Evolutionary conservation across 1,139 yeast genomes (phyloP).

Genomic region (Saccharomycopsis crataegensis): DNA sequence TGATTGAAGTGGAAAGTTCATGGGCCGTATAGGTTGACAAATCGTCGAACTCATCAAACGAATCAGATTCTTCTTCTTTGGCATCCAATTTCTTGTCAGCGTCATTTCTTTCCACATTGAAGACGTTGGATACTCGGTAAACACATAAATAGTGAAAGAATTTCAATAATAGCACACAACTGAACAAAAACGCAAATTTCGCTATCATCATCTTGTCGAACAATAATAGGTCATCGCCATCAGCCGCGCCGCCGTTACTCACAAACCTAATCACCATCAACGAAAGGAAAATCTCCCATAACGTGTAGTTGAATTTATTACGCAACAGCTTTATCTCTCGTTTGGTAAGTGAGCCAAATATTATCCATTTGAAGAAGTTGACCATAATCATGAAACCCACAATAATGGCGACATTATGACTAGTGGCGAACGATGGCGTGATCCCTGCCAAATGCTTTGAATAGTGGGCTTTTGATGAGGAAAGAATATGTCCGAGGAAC

Average conservation of each 20-base stretch:
- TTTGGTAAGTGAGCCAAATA: slow-evolving; percentile 15
- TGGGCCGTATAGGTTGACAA: slow-evolving; percentile 6
- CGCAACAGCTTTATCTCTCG: slow-evolving; percentile 9
- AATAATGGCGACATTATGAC: background rate
- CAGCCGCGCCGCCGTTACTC: background rate
- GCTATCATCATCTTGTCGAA: slow-evolving; percentile 2
- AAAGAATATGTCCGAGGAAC: too few species aligned
- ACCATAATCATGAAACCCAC: background rate
- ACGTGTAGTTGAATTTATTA: slow-evolving; percentile 13
- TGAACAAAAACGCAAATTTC: slow-evolving; percentile 12
- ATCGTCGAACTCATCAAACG: slow-evolving; percentile 13
- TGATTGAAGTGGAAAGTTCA: background rate
- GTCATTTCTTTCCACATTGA: background rate
- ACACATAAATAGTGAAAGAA: slow-evolving; percentile 18
- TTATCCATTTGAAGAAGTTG: slow-evolving; percentile 12
- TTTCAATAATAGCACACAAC: slow-evolving; percentile 16
- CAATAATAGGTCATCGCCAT: background rate
- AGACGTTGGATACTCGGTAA: slow-evolving; percentile 16
- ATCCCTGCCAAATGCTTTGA: too few species aligned
- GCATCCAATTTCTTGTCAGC: background rate
- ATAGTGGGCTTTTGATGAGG: too few species aligned
- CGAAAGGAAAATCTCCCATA: slow-evolving; percentile 17
- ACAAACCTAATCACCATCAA: slow-evolving; percentile 8
- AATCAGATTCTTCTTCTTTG: background rate
- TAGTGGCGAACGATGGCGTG: background rate